phyloP scores from a whole-genome alignment of 345 rosid genomes.

The Erodium maritimum region DNA sequence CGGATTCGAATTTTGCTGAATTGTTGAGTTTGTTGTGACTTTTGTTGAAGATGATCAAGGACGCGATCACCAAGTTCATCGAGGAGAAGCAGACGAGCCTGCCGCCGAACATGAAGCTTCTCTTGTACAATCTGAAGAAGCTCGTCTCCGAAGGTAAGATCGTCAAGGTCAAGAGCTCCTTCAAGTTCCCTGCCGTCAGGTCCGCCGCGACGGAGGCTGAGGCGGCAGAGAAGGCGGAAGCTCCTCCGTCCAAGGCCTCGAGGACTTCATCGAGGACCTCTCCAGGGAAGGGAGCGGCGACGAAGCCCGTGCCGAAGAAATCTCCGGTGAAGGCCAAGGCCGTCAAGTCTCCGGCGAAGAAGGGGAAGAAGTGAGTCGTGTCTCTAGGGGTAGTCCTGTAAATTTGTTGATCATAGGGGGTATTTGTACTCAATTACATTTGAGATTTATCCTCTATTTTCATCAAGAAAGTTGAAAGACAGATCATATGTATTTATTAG shows the following conservation, averaged over 20 bases:
- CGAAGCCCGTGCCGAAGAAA: conserved; percentile 22
- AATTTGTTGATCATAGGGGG: background rate
- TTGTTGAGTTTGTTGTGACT: background rate
- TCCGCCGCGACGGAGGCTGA: conserved; percentile 27
- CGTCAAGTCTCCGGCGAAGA: conserved; percentile 6
- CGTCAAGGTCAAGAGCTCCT: conserved; percentile 63
- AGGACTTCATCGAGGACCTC: conserved; percentile 14
- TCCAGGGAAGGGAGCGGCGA: conserved; percentile 1
- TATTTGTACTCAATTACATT: background rate
- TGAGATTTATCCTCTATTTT: background rate
- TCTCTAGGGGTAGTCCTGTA: background rate
- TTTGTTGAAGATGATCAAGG: conserved; percentile 55
- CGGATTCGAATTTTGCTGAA: background rate
- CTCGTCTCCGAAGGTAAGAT: conserved; percentile 54
- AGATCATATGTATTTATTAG: background rate
- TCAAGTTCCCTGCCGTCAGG: conserved; percentile 42
- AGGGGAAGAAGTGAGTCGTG: background rate
- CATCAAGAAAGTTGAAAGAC: too few species aligned
- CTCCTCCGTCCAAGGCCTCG: conserved; percentile 33
- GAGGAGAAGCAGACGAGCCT: conserved; percentile 68
- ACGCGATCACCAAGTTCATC: conserved; percentile 64
- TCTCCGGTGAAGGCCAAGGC: conserved; percentile 4
- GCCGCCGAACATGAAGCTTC: conserved; percentile 51
- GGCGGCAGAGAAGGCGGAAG: too few species aligned
- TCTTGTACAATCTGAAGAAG: conserved; percentile 53